Percentiles rank a stretch among this genome's conserved stretches.
Conservation (phyloP, 768 basidiomycete genomes). For the Cantharellus cinnabarinus region DNA sequence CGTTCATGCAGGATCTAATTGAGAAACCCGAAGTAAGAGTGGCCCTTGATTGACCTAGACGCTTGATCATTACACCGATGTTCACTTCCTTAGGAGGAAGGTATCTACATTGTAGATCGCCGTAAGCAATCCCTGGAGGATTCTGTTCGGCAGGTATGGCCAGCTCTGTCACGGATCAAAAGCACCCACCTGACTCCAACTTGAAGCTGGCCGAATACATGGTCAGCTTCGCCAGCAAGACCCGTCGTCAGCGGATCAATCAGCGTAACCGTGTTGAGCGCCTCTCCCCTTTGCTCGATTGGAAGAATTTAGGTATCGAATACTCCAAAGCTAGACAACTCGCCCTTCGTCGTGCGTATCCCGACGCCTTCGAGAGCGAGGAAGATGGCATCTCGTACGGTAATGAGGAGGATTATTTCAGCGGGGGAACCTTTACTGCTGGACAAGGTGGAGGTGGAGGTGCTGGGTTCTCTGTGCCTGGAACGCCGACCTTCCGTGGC, state of each 20-base stretch:
- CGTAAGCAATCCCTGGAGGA: constrained; percentile 80
- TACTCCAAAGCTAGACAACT: constrained; percentile 90
- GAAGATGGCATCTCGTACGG: constrained; percentile 20
- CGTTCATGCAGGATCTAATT: constrained; percentile 96
- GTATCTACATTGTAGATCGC: constrained; percentile 91
- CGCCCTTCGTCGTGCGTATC: constrained; percentile 82
- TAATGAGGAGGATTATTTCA: constrained; percentile 23
- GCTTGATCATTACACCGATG: background rate
- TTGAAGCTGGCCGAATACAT: constrained; percentile 41
- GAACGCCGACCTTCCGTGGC: constrained; percentile 72
- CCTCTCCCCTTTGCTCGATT: constrained; percentile 79
- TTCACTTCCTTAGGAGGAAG: constrained; percentile 40
- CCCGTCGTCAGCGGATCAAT: constrained; percentile 92
- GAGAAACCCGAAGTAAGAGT: constrained; percentile 47
- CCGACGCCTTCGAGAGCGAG: constrained; percentile 56
- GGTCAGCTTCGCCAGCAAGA: constrained; percentile 58
- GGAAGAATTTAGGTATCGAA: constrained; percentile 96
- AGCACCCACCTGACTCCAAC: background rate
- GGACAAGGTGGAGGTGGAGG: constrained; percentile 46
- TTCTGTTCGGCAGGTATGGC: constrained; percentile 28
- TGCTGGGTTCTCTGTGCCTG: constrained; percentile 57
- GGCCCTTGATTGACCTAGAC: constrained; percentile 5
- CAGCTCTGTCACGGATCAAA: constrained; percentile 17
- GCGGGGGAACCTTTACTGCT: constrained; percentile 21
- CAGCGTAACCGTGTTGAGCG: constrained; percentile 96